Percentiles rank a stretch among this genome's conserved stretches.
Evolutionary conservation across 768 basidiomycete genomes (phyloP).

Genomic region (Mycena albidolilacea): DNA sequence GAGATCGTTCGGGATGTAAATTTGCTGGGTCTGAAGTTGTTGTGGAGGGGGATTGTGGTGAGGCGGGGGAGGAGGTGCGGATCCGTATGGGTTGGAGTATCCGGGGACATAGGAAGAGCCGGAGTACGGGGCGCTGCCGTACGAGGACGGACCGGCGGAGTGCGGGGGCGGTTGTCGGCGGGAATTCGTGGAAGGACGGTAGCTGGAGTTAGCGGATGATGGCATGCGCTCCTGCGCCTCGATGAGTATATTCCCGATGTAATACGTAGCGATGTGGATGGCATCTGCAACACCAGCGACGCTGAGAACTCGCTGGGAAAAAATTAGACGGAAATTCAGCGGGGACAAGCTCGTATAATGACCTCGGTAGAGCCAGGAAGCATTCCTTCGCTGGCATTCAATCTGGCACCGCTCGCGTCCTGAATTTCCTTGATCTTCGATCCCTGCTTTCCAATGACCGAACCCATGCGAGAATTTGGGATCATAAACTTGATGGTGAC

Average conservation of each 20-base stretch:
- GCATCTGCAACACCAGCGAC: conserved; percentile 99
- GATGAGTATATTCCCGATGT: conserved; percentile 97
- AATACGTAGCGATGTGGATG: conserved; percentile 99
- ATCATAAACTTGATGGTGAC: conserved; percentile 99
- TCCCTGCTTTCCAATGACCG: conserved; percentile 97
- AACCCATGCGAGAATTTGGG: conserved; percentile 99
- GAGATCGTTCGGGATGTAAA: conserved; percentile 97
- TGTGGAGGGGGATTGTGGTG: conserved; percentile 70
- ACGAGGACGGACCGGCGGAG: conserved; percentile 41
- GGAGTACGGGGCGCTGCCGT: conserved; percentile 43
- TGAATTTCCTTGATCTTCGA: conserved; percentile 99
- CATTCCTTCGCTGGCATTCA: conserved; percentile 99
- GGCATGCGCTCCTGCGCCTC: conserved; percentile 92
- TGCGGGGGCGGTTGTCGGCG: conserved; percentile 58
- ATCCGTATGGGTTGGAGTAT: conserved; percentile 65
- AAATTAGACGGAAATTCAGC: conserved; percentile 31
- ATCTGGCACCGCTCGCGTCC: conserved; percentile 94
- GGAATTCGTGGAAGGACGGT: conserved; percentile 76
- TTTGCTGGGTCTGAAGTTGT: conserved; percentile 95
- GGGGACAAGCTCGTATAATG: conserved; percentile 42
- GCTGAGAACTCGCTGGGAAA: conserved; percentile 89
- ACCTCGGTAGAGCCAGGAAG: conserved; percentile 99
- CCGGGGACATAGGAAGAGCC: conserved; percentile 84
- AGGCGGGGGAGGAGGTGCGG: conserved; percentile 52
- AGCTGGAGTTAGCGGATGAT: conserved; percentile 72